A percentile compares a stretch with the other conserved stretches of the same genome.
These are phyloP conservation scores for Annulohypoxylon bovei DNA, from an alignment of 495 filamentous ascomycete species.

Conservation along the genomic window DNA sequence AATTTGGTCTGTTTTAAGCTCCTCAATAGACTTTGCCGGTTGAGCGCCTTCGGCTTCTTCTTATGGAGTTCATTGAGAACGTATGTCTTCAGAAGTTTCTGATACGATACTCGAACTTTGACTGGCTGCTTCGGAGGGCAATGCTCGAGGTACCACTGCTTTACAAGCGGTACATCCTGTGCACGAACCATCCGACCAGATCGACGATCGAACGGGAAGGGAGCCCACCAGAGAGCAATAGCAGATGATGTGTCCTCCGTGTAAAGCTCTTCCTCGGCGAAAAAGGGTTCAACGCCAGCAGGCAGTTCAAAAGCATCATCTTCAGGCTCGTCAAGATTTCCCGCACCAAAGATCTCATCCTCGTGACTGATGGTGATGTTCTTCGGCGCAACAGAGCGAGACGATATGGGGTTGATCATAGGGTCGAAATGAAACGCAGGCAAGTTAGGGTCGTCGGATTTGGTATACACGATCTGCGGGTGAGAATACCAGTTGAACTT, in stretches of 20 bases:
- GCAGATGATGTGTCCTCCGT: conserved; percentile 91
- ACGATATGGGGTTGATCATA: conserved; percentile 96
- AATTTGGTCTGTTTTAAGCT: conserved; percentile 96
- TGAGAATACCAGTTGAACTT: conserved; percentile 93
- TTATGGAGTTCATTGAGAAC: conserved; percentile 98
- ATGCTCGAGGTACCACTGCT: conserved; percentile 98
- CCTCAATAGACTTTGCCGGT: conserved; percentile 90
- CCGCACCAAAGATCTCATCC: conserved; percentile 90
- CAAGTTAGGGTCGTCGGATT: conserved; percentile 86
- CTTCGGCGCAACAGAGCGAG: conserved; percentile 91
- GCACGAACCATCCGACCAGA: conserved; percentile 98
- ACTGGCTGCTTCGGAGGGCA: conserved; percentile 89
- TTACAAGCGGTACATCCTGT: conserved; percentile 95
- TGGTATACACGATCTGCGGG: conserved; percentile 91
- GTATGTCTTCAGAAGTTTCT: conserved; percentile 95
- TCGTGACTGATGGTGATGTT: conserved; percentile 93
- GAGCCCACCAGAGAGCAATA: conserved; percentile 97
- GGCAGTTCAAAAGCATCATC: conserved; percentile 87
- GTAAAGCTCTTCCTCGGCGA: conserved; percentile 89
- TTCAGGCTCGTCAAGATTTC: conserved; percentile 79
- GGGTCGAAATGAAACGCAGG: conserved; percentile 99
- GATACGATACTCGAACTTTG: conserved; percentile 98
- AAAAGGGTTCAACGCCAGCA: conserved; percentile 82
- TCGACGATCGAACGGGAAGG: conserved; percentile 93
- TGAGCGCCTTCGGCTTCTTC: conserved; percentile 91